phyloP scores from a whole-genome alignment of 2,329 filamentous ascomycete species.

The Arthrobotrys entomopaga region DNA sequence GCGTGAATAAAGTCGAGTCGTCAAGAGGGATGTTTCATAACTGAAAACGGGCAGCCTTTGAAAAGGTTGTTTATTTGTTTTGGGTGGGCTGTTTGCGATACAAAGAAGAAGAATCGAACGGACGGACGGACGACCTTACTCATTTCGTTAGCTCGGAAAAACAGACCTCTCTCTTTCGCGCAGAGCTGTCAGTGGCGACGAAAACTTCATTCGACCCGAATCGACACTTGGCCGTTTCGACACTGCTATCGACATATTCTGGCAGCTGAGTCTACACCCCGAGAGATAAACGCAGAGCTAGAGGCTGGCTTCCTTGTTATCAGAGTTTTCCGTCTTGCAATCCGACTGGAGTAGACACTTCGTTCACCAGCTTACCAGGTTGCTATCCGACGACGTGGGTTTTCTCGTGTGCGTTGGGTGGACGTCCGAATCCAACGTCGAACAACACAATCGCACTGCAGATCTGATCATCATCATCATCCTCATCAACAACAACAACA shows the following conservation, averaged over 20 bases:
- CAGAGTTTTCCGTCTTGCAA: too few species aligned
- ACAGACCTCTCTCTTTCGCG: neutral
- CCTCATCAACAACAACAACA: too few species aligned
- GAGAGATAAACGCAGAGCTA: neutral
- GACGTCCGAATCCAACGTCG: slow-evolving; percentile 3
- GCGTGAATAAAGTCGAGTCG: neutral
- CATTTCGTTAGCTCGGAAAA: too few species aligned
- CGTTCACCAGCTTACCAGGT: neutral
- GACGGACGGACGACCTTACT: too few species aligned
- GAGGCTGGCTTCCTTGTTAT: neutral
- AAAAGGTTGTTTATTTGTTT: slow-evolving; percentile 11
- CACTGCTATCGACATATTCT: too few species aligned
- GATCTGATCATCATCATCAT: neutral
- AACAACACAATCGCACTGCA: neutral
- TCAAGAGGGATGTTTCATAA: neutral
- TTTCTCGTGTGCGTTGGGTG: neutral
- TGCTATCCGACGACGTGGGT: slow-evolving; percentile 3
- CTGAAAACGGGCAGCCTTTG: neutral
- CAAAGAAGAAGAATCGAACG: neutral
- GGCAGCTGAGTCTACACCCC: neutral
- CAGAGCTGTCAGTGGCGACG: neutral
- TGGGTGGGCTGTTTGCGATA: slow-evolving; percentile 2
- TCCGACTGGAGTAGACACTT: too few species aligned
- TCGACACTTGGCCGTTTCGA: too few species aligned
- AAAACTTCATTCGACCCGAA: neutral